Conservation (phyloP, 805 yeast genomes). For the Candida morakotiae region DNA sequence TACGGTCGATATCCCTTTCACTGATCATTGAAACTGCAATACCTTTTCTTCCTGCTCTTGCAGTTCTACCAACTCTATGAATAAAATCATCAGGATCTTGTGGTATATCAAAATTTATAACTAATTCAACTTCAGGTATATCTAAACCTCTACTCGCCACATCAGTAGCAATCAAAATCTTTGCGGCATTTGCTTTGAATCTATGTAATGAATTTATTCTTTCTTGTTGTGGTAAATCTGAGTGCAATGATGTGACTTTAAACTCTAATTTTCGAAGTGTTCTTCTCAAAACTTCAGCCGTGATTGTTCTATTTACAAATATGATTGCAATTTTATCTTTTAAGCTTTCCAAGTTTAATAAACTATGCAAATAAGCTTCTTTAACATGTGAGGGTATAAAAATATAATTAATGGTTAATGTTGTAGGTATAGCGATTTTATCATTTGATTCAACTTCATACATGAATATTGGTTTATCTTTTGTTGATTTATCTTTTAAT, state of each 20-base stretch:
- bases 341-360: conserved; percentile 61
- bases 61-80: conserved; percentile 98
- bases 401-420: conserved; percentile 60
- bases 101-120: conserved; percentile 88
- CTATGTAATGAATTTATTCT: conserved; percentile 88
- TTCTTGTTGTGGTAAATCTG: conserved; percentile 91
- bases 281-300: conserved; percentile 85
- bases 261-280: conserved; percentile 69
- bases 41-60: conserved; percentile 94
- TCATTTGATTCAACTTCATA: conserved; percentile 76
- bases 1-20: conserved; percentile 77
- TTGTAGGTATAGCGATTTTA: conserved; percentile 75
- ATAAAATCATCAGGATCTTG: conserved; percentile 95
- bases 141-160: conserved; percentile 97
- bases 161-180: conserved; percentile 91
- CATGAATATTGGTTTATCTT: conserved; percentile 53
- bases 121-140: conserved; percentile 88
- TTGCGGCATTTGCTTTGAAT: conserved; percentile 91
- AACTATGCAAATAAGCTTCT: conserved; percentile 77
- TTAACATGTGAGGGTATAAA: conserved; percentile 85
- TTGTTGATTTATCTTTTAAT: conserved; percentile 61
- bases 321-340: conserved; percentile 70
- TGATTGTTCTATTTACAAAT: conserved; percentile 85
- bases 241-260: conserved; percentile 85
- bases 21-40: conserved; percentile 78